Percentiles rank a stretch among this genome's conserved stretches.
phyloP scores from a whole-genome alignment of 257 asterid species.

The Solanum dulcamara region DNA sequence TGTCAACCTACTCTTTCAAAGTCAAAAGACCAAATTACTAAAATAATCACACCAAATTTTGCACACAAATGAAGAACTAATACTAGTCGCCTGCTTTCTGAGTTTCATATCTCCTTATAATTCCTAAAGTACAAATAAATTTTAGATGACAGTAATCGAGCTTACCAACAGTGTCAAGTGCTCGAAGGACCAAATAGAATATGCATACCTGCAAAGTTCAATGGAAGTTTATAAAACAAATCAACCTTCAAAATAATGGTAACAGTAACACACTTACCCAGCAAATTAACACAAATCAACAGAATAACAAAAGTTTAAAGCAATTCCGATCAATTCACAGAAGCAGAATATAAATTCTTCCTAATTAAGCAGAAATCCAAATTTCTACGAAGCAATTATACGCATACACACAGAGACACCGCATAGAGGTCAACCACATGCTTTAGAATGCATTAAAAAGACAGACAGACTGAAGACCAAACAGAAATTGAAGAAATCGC shows the following conservation, averaged over 20 bases:
- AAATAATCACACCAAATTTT: not conserved
- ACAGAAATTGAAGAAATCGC: not conserved
- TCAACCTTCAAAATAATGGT: not conserved
- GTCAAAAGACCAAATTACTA: not conserved
- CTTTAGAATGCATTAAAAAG: not conserved
- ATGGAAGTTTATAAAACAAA: not conserved
- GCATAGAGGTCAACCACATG: not conserved
- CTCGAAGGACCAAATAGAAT: conserved; percentile 96
- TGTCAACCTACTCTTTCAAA: not conserved
- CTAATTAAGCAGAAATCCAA: not conserved
- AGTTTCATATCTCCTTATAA: not conserved
- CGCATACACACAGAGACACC: not conserved
- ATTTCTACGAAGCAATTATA: not conserved
- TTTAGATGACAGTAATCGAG: not conserved
- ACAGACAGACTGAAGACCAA: not conserved
- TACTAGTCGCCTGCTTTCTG: not conserved
- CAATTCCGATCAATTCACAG: not conserved
- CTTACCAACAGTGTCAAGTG: conserved; percentile 97
- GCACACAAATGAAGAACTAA: not conserved
- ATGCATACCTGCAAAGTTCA: conserved; percentile 64
- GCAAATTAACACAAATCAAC: not conserved
- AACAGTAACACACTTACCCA: not conserved
- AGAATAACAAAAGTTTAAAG: not conserved
- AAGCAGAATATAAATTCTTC: not conserved
- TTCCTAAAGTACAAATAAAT: not conserved